Evolutionary conservation across 495 filamentous ascomycete species (phyloP).

Genomic region (Trichoderma gamsii): DNA sequence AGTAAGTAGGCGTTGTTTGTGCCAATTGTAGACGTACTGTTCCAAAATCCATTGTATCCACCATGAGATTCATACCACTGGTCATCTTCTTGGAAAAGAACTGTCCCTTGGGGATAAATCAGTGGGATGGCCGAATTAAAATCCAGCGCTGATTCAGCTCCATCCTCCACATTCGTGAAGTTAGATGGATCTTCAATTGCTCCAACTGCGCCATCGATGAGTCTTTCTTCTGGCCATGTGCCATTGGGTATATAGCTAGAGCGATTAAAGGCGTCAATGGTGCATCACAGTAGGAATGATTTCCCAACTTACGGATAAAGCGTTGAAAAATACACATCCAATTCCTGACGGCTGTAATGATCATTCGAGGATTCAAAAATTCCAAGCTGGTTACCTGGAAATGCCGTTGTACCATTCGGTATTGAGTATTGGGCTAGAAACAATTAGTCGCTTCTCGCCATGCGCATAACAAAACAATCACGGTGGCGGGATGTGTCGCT

Average conservation of each 20-base stretch:
- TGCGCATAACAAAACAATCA: background rate
- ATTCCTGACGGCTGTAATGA: constrained; percentile 47
- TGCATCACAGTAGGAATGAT: background rate
- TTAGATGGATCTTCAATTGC: constrained; percentile 22
- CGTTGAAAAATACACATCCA: constrained; percentile 55
- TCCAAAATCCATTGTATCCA: constrained; percentile 42
- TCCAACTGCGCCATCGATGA: constrained; percentile 26
- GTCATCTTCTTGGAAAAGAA: constrained; percentile 56
- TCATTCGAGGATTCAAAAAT: constrained; percentile 31
- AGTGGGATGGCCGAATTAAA: constrained; percentile 32
- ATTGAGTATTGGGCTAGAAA: constrained; percentile 29
- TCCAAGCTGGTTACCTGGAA: constrained; percentile 31
- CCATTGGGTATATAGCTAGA: constrained; percentile 26
- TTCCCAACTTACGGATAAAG: constrained; percentile 28
- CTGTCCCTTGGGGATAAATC: constrained; percentile 53
- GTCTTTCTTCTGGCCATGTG: constrained; percentile 27
- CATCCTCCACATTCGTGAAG: constrained; percentile 13
- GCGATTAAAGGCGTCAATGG: background rate
- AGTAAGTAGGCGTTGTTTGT: background rate
- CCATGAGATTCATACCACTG: constrained; percentile 34
- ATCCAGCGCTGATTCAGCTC: constrained; percentile 30
- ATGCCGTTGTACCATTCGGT: constrained; percentile 26
- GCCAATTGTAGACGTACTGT: constrained; percentile 28
- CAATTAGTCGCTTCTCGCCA: background rate
- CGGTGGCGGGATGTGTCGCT: background rate